Conservation (phyloP, 164 flowering plant species). For the Sextonia rubra region DNA sequence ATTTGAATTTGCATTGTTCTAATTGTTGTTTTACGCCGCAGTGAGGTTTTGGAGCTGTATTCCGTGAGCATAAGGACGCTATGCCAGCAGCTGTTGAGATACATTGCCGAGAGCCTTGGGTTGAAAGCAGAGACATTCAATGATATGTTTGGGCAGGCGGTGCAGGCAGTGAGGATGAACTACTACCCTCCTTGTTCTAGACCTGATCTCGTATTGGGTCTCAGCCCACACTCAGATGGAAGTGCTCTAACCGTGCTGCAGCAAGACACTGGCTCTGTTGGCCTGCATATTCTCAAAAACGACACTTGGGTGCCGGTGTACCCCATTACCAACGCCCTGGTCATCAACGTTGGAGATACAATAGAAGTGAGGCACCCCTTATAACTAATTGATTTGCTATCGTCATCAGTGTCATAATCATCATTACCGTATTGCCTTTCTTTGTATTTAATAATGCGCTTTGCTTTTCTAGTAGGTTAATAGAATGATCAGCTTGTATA, state of each 20-base stretch:
- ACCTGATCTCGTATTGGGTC: slow-evolving; percentile 82
- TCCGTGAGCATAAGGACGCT: slow-evolving; percentile 53
- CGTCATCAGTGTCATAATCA: not conserved
- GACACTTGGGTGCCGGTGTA: slow-evolving; percentile 66
- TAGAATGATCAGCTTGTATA: not conserved
- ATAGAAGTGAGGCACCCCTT: slow-evolving; percentile 48
- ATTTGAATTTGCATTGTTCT: not conserved
- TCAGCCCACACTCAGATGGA: slow-evolving; percentile 95
- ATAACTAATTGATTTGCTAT: not conserved
- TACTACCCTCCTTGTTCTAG: slow-evolving; percentile 90
- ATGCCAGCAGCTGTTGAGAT: slow-evolving; percentile 47
- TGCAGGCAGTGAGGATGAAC: slow-evolving; percentile 92
- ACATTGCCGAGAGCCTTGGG: slow-evolving; percentile 56
- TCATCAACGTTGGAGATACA: slow-evolving; percentile 90
- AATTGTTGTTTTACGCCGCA: slow-evolving; percentile 21
- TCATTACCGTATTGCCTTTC: not conserved
- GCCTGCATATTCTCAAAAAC: slow-evolving; percentile 80
- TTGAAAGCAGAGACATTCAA: slow-evolving; percentile 45
- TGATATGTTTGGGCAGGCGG: slow-evolving; percentile 71
- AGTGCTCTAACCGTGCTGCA: slow-evolving; percentile 88
- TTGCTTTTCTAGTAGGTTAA: not conserved
- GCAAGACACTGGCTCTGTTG: slow-evolving; percentile 58
- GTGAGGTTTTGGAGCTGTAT: slow-evolving; percentile 64
- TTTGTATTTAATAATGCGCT: not conserved
- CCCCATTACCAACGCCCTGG: slow-evolving; percentile 67